phyloP scores from a whole-genome alignment of 305 asterid species.

The Ilex paraguariensis region DNA sequence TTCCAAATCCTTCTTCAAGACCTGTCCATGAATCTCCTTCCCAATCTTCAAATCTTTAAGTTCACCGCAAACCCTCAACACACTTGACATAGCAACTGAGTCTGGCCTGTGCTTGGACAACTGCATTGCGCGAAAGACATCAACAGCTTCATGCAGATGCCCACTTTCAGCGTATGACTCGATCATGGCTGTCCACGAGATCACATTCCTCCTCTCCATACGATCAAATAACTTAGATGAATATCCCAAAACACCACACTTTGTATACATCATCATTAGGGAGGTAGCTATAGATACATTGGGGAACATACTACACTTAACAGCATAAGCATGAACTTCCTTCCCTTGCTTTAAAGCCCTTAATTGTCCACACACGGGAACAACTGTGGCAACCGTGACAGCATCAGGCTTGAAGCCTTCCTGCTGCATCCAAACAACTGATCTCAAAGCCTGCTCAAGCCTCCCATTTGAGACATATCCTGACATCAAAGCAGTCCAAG shows the following conservation, averaged over 20 bases:
- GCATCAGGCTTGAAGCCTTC: conserved; percentile 85
- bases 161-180: conserved; percentile 56
- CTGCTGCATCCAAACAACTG: conserved; percentile 89
- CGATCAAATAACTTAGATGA: conserved; percentile 44
- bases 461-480: conserved; percentile 73
- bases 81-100: conserved; percentile 66
- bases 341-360: conserved; percentile 62
- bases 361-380: conserved; percentile 80
- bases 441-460: conserved; percentile 77
- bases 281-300: conserved; percentile 60
- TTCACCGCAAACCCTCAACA: conserved; percentile 48
- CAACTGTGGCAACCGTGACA: conserved; percentile 74
- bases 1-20: conserved; percentile 45
- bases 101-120: conserved; percentile 79
- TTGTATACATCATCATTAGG: conserved; percentile 87
- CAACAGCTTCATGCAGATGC: conserved; percentile 47
- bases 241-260: conserved; percentile 48
- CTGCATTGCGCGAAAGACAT: conserved; percentile 68
- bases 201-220: conserved; percentile 67
- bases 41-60: conserved; percentile 49
- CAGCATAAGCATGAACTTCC: conserved; percentile 63
- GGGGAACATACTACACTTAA: conserved; percentile 50
- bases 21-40: conserved; percentile 71
- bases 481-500: conserved; percentile 87
- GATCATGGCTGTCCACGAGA: conserved; percentile 90